Conservation (phyloP, 176 grass and related monocot species). For the Oryza punctata region DNA sequence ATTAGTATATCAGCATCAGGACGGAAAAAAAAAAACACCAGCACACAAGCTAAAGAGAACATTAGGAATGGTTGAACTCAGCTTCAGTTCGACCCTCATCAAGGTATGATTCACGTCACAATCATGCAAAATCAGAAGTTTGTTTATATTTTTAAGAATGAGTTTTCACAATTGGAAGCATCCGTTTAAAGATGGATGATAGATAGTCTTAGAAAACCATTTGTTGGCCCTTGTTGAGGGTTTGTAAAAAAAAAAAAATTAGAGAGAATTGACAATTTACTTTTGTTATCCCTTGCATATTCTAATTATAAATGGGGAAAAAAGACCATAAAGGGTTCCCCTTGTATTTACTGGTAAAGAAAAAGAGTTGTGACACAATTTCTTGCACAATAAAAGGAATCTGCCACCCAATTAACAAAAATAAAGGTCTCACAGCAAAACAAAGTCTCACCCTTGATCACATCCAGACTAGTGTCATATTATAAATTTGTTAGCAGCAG, state of each 20-base stretch:
- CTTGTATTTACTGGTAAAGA: neutral
- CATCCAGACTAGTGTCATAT: neutral
- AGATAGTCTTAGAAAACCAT: neutral
- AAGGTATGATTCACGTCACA: neutral
- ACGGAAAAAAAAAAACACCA: neutral
- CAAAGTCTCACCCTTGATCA: neutral
- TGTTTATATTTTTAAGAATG: neutral
- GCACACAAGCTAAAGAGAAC: neutral
- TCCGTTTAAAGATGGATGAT: neutral
- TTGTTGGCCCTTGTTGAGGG: neutral
- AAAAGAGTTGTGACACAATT: neutral
- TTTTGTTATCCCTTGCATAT: neutral
- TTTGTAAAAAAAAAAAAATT: neutral
- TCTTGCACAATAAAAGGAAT: neutral
- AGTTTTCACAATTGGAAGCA: neutral
- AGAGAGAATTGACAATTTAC: too few species aligned
- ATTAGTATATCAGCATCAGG: neutral
- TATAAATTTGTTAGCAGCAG: neutral
- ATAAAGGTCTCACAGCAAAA: neutral
- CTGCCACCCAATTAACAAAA: neutral
- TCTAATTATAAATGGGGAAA: neutral
- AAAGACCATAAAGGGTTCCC: neutral
- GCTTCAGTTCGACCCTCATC: neutral
- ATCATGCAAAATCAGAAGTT: neutral
- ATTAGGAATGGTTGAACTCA: neutral